Conservation (phyloP, 805 yeast species). For the Citeromyces matritensis region DNA sequence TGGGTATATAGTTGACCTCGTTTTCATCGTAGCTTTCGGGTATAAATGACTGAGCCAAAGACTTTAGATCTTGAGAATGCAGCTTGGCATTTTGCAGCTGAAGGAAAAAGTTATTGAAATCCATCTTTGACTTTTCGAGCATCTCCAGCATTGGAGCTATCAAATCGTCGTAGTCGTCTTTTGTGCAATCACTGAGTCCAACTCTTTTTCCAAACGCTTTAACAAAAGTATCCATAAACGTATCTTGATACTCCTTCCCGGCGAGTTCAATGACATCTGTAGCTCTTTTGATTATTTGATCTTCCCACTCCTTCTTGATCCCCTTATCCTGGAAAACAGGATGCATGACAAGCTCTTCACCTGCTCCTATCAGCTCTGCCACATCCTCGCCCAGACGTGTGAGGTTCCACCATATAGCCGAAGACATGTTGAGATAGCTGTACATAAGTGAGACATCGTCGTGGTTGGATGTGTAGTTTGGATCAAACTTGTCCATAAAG, state of each 20-base stretch:
- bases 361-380: slow-evolving; percentile 71
- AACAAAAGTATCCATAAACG: slow-evolving; percentile 44
- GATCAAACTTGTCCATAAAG: slow-evolving; percentile 74
- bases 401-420: slow-evolving; percentile 87
- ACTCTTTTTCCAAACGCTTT: slow-evolving; percentile 46
- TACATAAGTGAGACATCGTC: slow-evolving; percentile 67
- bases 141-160: slow-evolving; percentile 48
- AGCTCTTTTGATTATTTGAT: slow-evolving; percentile 41
- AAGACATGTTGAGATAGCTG: slow-evolving; percentile 72
- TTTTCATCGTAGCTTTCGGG: slow-evolving; percentile 13
- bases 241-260: slow-evolving; percentile 48
- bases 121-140: slow-evolving; percentile 47
- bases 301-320: slow-evolving; percentile 32
- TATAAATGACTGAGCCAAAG: slow-evolving; percentile 11
- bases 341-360: slow-evolving; percentile 31
- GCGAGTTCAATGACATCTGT: slow-evolving; percentile 46
- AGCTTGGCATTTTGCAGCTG: slow-evolving; percentile 34
- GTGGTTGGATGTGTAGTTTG: slow-evolving; percentile 75
- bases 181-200: slow-evolving; percentile 36
- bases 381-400: slow-evolving; percentile 72
- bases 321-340: slow-evolving; percentile 23
- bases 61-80: slow-evolving; percentile 9
- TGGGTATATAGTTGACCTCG: slow-evolving; percentile 9
- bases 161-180: slow-evolving; percentile 25
- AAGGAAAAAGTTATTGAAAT: slow-evolving; percentile 70